Conservation (phyloP, 169 alveolate genomes). For the Eimeria tenella region DNA sequence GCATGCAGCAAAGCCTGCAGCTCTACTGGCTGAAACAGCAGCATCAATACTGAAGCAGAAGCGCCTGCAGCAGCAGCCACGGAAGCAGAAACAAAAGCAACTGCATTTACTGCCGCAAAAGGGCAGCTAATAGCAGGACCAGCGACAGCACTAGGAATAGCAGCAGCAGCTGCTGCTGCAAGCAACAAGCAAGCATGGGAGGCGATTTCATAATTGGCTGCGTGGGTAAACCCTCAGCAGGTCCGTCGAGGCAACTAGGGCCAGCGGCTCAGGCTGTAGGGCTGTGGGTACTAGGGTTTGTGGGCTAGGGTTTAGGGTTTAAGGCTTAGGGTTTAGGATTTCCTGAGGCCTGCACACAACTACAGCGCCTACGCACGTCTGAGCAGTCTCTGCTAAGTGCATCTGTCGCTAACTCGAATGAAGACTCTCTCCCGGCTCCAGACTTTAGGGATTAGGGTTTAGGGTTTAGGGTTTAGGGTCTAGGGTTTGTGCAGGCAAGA, state of each 20-base stretch:
- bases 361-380: no score
- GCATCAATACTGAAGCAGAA: neutral
- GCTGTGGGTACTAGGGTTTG: neutral
- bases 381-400: neutral
- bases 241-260: conserved; percentile 10
- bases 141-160: neutral
- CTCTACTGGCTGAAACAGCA: neutral
- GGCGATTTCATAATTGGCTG: conserved; percentile 87
- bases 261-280: neutral
- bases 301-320: conserved; percentile 14
- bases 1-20: conserved; percentile 6
- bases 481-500: conserved; percentile 68
- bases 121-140: neutral
- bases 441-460: neutral
- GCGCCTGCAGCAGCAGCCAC: neutral
- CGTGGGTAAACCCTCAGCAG: conserved; percentile 87
- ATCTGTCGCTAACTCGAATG: neutral
- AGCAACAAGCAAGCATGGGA: conserved; percentile 65
- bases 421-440: neutral
- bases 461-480: neutral
- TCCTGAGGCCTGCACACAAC: neutral
- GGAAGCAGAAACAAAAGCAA: neutral
- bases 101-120: neutral
- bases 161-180: neutral
- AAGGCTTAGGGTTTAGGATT: conserved; percentile 20